Conservation (phyloP, 257 asterid genomes). For the Buddleja alternifolia region DNA sequence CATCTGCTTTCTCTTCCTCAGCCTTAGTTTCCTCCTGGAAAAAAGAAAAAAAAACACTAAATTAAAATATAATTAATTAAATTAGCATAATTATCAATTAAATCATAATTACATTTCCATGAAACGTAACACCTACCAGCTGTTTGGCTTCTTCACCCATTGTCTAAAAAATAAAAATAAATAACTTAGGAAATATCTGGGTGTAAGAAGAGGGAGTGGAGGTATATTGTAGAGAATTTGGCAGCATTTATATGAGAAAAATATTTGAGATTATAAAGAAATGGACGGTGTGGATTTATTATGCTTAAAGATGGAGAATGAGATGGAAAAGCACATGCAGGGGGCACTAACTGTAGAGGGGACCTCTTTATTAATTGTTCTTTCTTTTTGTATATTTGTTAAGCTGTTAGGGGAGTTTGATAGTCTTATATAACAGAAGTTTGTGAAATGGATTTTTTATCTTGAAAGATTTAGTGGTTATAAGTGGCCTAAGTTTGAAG, state of each 20-base stretch:
- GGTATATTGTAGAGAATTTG: conserved; percentile 1
- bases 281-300: conserved; percentile 52
- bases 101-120: not conserved
- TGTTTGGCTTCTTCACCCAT: conserved; percentile 59
- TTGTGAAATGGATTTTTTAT: no score
- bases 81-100: not conserved
- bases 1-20: conserved; percentile 32
- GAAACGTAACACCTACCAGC: conserved; percentile 30
- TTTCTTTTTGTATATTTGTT: not conserved
- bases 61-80: no score
- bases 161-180: not conserved
- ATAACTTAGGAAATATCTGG: not conserved
- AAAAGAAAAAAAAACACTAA: not conserved
- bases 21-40: conserved; percentile 38
- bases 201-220: not conserved
- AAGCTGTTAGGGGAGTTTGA: no score
- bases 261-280: conserved; percentile 19
- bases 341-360: conserved; percentile 41
- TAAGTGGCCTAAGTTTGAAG: no score
- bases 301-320: conserved; percentile 35
- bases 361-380: conserved; percentile 4
- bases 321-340: conserved; percentile 62
- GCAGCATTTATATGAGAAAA: conserved; percentile 23
- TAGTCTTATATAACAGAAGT: no score
- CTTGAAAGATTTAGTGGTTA: no score